A percentile compares a stretch with the other conserved stretches of the same genome.
These are phyloP conservation scores for Globisporangium megalacanthum DNA, from an alignment of 352 stramenopile species.

Conservation along the genomic window DNA sequence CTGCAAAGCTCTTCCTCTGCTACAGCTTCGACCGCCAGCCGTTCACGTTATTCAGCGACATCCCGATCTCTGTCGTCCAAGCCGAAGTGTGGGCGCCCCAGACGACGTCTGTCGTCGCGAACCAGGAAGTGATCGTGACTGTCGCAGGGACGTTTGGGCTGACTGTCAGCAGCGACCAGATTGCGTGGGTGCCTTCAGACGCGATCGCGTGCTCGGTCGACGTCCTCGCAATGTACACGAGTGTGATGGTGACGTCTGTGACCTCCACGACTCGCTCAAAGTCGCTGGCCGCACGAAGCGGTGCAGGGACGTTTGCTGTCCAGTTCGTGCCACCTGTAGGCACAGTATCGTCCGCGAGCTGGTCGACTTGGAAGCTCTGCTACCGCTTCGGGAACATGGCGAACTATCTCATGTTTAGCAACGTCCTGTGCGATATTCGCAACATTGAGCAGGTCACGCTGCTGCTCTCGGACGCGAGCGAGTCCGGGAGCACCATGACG, in stretches of 20 bases:
- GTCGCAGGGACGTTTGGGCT: slow-evolving; percentile 59
- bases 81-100: slow-evolving; percentile 51
- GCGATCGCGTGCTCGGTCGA: slow-evolving; percentile 29
- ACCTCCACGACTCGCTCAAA: slow-evolving; percentile 20
- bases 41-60: slow-evolving; percentile 36
- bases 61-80: slow-evolving; percentile 30
- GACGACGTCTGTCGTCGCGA: slow-evolving; percentile 43
- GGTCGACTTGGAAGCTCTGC: slow-evolving; percentile 65
- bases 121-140: slow-evolving; percentile 27
- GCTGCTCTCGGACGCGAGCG: slow-evolving; percentile 23
- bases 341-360: slow-evolving; percentile 7
- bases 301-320: slow-evolving; percentile 25
- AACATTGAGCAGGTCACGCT: slow-evolving; percentile 44
- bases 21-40: slow-evolving; percentile 63
- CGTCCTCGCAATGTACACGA: slow-evolving; percentile 21
- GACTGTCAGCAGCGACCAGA: slow-evolving; percentile 43
- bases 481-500: slow-evolving; percentile 33
- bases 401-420: slow-evolving; percentile 50
- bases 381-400: slow-evolving; percentile 57
- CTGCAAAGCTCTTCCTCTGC: slow-evolving; percentile 38
- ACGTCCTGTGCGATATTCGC: slow-evolving; percentile 50
- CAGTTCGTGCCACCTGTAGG: slow-evolving; percentile 30
- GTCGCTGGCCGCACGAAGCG: slow-evolving; percentile 27
- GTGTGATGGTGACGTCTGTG: slow-evolving; percentile 39
- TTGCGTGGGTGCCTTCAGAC: slow-evolving; percentile 56